Percentiles rank a stretch among this genome's conserved stretches.
Evolutionary conservation across 2,329 filamentous ascomycete genomes (phyloP).

Genomic region (Alternaria conjuncta): DNA sequence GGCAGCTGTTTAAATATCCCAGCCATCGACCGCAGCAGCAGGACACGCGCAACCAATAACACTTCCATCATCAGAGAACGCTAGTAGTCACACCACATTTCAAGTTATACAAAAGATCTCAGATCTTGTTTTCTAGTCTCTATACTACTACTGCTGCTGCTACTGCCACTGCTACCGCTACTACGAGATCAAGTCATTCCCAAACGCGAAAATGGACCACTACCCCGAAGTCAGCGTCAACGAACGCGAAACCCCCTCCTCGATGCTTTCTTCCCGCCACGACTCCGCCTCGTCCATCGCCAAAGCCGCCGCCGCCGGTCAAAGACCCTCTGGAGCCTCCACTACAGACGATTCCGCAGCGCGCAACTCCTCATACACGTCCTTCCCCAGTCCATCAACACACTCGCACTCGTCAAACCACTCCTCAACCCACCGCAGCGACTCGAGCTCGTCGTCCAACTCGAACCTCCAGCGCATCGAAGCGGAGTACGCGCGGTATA

Average conservation of each 20-base stretch:
- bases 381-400: conserved; percentile 19
- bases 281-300: conserved; percentile 24
- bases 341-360: neutral
- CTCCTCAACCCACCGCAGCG: conserved; percentile 2
- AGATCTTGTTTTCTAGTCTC: neutral
- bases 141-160: neutral
- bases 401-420: conserved; percentile 9
- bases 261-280: conserved; percentile 17
- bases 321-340: neutral
- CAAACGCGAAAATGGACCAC: conserved; percentile 26
- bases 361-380: conserved; percentile 10
- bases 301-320: conserved; percentile 6
- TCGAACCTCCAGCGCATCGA: conserved; percentile 17
- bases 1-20: conserved; percentile 8
- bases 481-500: conserved; percentile 26
- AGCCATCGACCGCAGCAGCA: neutral
- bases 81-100: neutral
- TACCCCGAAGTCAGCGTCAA: conserved; percentile 31
- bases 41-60: neutral
- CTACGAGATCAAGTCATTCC: neutral
- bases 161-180: neutral
- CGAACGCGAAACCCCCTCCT: conserved; percentile 25
- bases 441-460: conserved; percentile 9
- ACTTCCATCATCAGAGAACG: neutral
- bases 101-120: neutral